Percentiles rank a stretch among this genome's conserved stretches.
Evolutionary conservation across 768 basidiomycete species (phyloP).

Genomic region (Sporobolomyces pararoseus): DNA sequence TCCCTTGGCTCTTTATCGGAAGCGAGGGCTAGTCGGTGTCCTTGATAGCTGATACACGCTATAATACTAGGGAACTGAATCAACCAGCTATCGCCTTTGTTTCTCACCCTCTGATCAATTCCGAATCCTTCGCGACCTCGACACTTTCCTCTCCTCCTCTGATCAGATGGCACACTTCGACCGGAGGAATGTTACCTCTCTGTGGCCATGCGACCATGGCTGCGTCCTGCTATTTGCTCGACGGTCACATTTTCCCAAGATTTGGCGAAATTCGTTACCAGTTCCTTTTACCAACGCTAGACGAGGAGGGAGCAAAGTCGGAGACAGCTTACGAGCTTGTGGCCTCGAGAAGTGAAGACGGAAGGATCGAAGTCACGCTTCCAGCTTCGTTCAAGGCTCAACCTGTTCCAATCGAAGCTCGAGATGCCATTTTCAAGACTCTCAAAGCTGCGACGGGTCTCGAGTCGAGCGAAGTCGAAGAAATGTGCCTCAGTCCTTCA

Average conservation of each 20-base stretch:
- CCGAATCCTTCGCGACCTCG: neutral
- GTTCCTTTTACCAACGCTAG: neutral
- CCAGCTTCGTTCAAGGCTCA: neutral
- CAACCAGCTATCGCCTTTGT: slow-evolving; percentile 16
- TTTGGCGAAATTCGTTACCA: slow-evolving; percentile 2
- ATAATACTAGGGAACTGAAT: slow-evolving; percentile 13
- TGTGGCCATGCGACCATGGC: slow-evolving; percentile 19
- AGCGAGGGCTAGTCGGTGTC: too few species aligned
- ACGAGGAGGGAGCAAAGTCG: neutral
- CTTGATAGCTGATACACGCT: too few species aligned
- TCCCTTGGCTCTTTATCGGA: too few species aligned
- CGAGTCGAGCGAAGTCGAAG: neutral
- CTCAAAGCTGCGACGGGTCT: neutral
- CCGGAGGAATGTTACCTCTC: neutral
- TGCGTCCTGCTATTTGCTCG: slow-evolving; percentile 3
- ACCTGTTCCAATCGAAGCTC: neutral
- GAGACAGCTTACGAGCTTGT: slow-evolving; percentile 4
- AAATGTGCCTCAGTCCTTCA: neutral
- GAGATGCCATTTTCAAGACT: neutral
- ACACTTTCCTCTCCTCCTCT: neutral
- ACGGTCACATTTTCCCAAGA: neutral
- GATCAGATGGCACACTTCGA: neutral
- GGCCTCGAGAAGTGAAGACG: neutral
- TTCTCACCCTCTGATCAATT: neutral
- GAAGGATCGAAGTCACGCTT: slow-evolving; percentile 3